Base-by-base conservation (phyloP, 2,329 filamentous ascomycete genomes). In the Akanthomyces lecanii region DNA sequence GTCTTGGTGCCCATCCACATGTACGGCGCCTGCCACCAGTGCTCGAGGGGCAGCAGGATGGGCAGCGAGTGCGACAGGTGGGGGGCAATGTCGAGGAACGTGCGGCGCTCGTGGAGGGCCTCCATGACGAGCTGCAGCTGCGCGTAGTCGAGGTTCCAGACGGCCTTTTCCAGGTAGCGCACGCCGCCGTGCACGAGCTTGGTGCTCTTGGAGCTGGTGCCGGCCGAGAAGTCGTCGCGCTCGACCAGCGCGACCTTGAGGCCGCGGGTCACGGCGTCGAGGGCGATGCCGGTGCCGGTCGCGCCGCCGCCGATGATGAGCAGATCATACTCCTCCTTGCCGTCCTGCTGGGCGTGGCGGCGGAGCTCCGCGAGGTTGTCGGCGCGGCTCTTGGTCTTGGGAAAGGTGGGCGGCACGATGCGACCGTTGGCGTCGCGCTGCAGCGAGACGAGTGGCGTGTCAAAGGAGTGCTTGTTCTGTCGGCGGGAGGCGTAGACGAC, bases 161-260 rank as follows among this genome's bases (percentile, higher is more conserved):
- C 86, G 61, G 90, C 90, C 80, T 95, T 95, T 75, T 95, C 91
- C 64, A 95, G 81, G 73, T 94, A 95, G 67, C 90, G 85, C 64
- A 95, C 91, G 71, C 90, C 90, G 68, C 90, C 90, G 76, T 95
- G 90, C 21, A 95, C 91, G 60, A 95, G 82, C 77, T 95, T 95
- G 55, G 90, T 95, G 78, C 89, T 92, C 79, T 94, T 94, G 75
- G 89, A 91, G 78, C 89, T 92, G 47, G 90, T 94, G 36, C 91
- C 90, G 66, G 88, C 84, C 69, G 88, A 88, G 74, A 94, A 95
- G 76, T 95, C 90, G 74, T 94, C 91, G 65, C 90, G 83, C 77
- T 95, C 90, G 18, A 95, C 89, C 57, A 93, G 77, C 14, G 91
- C 90, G 64, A 95, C 90, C 76, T 88, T 91, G 70, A 94, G 78